A percentile compares a stretch with the other conserved stretches of the same genome.
phyloP scores from a whole-genome alignment of 2,329 filamentous ascomycete genomes.

The Trichophyton rubrum region DNA sequence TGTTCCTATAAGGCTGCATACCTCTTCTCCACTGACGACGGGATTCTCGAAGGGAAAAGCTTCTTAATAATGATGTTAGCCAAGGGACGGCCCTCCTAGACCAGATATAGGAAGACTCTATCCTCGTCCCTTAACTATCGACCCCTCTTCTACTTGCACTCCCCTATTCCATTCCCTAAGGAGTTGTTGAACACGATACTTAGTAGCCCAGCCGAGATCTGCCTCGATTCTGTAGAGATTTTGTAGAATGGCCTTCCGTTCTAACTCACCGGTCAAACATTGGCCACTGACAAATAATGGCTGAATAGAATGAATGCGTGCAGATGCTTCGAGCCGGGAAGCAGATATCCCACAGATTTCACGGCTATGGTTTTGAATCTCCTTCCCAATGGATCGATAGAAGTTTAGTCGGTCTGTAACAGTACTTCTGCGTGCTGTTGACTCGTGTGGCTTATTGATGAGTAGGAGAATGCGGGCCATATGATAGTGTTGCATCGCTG shows the following conservation, averaged over 20 bases:
- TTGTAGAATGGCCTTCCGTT: slow-evolving; percentile 44
- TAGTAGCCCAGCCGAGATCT: slow-evolving; percentile 54
- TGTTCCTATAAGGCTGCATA: too few relatives aligned
- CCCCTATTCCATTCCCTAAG: slow-evolving; percentile 30
- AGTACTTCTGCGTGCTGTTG: slow-evolving; percentile 38
- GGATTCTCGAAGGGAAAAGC: too few relatives aligned
- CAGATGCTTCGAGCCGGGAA: slow-evolving; percentile 44
- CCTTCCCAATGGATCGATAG: slow-evolving; percentile 45
- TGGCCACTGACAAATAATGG: slow-evolving; percentile 52
- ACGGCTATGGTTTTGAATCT: slow-evolving; percentile 45
- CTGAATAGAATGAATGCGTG: slow-evolving; percentile 49
- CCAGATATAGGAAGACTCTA: too few relatives aligned
- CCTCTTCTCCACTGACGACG: too few relatives aligned
- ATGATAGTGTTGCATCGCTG: slow-evolving; percentile 42
- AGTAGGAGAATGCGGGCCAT: slow-evolving; percentile 33
- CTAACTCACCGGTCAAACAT: slow-evolving; percentile 43
- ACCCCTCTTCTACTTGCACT: too few relatives aligned
- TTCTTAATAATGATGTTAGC: too few relatives aligned
- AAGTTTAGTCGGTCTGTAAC: slow-evolving; percentile 44
- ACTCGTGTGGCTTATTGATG: slow-evolving; percentile 32
- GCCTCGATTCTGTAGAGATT: slow-evolving; percentile 47
- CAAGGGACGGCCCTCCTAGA: too few relatives aligned
- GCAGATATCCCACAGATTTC: slow-evolving; percentile 51
- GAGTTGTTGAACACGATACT: slow-evolving; percentile 47
- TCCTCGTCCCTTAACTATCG: too few relatives aligned